A percentile compares a stretch with the other conserved stretches of the same genome.
Evolutionary conservation across 768 basidiomycete species (phyloP).

Genomic region (Suillus hirtellus): DNA sequence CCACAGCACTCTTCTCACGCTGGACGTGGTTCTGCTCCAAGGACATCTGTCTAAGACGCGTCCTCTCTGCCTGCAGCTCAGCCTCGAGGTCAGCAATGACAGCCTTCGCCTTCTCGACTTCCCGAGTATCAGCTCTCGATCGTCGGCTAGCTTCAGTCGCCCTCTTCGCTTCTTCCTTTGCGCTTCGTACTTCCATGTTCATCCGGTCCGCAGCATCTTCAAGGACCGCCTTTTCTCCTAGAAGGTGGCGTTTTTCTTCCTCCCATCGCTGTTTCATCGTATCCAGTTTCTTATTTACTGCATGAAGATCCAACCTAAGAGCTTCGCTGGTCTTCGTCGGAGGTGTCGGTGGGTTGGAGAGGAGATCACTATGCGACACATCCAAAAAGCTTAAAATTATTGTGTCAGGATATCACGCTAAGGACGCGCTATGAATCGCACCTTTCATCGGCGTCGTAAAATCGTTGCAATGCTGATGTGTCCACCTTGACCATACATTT

Average conservation of each 20-base stretch:
- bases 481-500: constrained; percentile 70
- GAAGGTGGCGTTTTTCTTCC: constrained; percentile 58
- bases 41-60: constrained; percentile 59
- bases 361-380: constrained; percentile 44
- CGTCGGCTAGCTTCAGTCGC: constrained; percentile 51
- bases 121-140: constrained; percentile 58
- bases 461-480: constrained; percentile 40
- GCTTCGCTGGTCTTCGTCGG: constrained; percentile 68
- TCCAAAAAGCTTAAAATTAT: constrained; percentile 50
- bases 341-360: constrained; percentile 64
- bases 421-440: constrained; percentile 25
- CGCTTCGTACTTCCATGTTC: constrained; percentile 57
- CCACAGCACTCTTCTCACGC: constrained; percentile 64
- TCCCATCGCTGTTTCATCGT: constrained; percentile 70
- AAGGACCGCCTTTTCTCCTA: constrained; percentile 72
- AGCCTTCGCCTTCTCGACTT: constrained; percentile 65
- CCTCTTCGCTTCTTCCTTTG: constrained; percentile 57
- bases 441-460: constrained; percentile 62
- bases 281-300: constrained; percentile 63
- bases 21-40: constrained; percentile 63
- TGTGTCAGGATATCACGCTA: constrained; percentile 10
- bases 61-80: constrained; percentile 70
- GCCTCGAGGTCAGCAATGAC: constrained; percentile 69
- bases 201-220: constrained; percentile 71
- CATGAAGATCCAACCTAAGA: constrained; percentile 56